Conservation (phyloP, 2,329 filamentous ascomycete species). For the Penicillium vulpinum region DNA sequence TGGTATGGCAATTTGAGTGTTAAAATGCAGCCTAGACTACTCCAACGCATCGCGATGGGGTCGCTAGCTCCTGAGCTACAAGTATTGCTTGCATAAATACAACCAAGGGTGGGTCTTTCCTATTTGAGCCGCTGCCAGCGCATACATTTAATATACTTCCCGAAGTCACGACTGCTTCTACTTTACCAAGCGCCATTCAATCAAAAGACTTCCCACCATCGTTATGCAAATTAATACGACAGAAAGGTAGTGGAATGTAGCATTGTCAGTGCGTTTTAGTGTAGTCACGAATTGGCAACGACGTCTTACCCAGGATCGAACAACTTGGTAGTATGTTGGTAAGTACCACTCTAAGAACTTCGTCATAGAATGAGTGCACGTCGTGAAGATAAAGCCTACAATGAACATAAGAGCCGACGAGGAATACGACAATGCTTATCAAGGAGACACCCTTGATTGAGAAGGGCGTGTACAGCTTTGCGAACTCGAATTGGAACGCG, state of each 20-base stretch:
- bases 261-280: slow-evolving; percentile 4
- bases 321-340: slow-evolving; percentile 39
- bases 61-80: not conserved
- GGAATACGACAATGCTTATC: slow-evolving; percentile 20
- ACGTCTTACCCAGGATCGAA: slow-evolving; percentile 21
- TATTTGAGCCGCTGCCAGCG: not conserved
- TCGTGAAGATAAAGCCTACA: slow-evolving; percentile 24
- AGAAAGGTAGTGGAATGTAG: slow-evolving; percentile 14
- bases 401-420: slow-evolving; percentile 27
- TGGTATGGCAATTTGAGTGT: not conserved
- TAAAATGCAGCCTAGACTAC: slow-evolving; percentile 5
- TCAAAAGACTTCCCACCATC: slow-evolving; percentile 22
- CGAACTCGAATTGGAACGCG: slow-evolving; percentile 25
- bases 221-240: slow-evolving; percentile 25
- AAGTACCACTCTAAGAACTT: slow-evolving; percentile 33
- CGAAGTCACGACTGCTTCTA: slow-evolving; percentile 18
- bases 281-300: slow-evolving; percentile 5
- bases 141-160: no score
- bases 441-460: slow-evolving; percentile 30
- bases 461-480: slow-evolving; percentile 36
- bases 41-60: slow-evolving; percentile 19
- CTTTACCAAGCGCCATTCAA: slow-evolving; percentile 32
- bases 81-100: slow-evolving; percentile 11
- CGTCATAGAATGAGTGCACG: slow-evolving; percentile 24
- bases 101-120: not conserved